Percentiles rank a stretch among this genome's conserved stretches.
Conservation (phyloP, 495 filamentous ascomycete genomes). For the Xylaria flabelliformis region DNA sequence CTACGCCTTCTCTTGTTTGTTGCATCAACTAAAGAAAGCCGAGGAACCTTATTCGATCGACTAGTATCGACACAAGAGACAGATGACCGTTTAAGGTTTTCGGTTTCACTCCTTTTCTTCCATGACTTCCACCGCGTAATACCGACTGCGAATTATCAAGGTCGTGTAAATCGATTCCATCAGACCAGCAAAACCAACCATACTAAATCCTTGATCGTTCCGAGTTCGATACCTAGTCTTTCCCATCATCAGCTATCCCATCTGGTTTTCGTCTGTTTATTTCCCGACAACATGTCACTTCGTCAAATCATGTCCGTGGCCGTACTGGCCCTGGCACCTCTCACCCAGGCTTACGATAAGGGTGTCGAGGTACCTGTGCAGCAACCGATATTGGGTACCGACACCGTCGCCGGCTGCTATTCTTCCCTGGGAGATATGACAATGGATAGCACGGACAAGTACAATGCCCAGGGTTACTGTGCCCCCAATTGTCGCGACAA, state of each 20-base stretch:
- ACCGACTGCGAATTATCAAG: slow-evolving; percentile 25
- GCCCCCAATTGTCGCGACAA: slow-evolving; percentile 27
- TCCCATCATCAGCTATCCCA: background rate
- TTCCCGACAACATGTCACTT: slow-evolving; percentile 32
- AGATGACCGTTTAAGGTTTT: background rate
- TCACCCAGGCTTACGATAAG: slow-evolving; percentile 23
- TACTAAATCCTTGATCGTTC: background rate
- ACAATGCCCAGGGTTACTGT: slow-evolving; percentile 38
- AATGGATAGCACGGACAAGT: slow-evolving; percentile 17
- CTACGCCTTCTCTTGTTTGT: slow-evolving; percentile 7
- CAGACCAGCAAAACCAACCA: background rate
- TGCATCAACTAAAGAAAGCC: background rate
- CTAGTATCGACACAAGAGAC: background rate
- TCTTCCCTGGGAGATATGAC: slow-evolving; percentile 36
- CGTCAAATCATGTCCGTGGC: slow-evolving; percentile 37
- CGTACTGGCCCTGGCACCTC: slow-evolving; percentile 34
- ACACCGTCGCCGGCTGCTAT: slow-evolving; percentile 42
- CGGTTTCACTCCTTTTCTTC: background rate
- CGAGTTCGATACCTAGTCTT: background rate
- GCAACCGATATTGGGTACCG: slow-evolving; percentile 29
- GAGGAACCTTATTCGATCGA: background rate
- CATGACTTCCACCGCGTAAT: slow-evolving; percentile 27
- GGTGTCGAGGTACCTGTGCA: slow-evolving; percentile 29
- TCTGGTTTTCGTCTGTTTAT: background rate
- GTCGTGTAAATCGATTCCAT: slow-evolving; percentile 9